Evolutionary conservation across 768 basidiomycete species (phyloP), one percentile per base, ranked within the genome.

Genomic region (Ramaria sp.): DNA sequence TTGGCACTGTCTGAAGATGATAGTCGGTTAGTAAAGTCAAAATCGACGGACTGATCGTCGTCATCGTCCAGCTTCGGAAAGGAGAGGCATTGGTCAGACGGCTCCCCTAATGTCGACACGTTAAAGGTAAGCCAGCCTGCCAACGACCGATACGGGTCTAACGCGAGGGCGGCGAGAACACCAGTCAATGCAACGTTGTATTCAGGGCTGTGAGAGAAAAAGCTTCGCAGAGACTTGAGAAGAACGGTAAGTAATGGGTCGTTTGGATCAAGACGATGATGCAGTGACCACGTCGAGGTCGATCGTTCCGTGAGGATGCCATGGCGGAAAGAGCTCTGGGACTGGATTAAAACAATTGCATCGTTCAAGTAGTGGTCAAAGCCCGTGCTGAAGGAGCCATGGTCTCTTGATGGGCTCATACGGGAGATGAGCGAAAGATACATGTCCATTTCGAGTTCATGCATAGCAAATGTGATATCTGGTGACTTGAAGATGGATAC

Each of bases 111-210:
- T 60, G 36, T 38, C 53, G 59, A 13, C 58, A 70, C 57, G 12
- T 74, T 75, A 63, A 88, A 88, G 1, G 89, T 83, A 44, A 96
- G 65, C 93, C 93, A 98, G 1, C 93, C 92, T 0, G 84, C 80
- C 24, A 96, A 71, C 1, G 88, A 89, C 6, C 93, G 78, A 63
- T 88, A 76, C 3, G 94, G 89, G 63, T 91, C 88, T n/a, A 83
- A 70, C 0, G 90, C 89, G 16, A 98, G 70, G 10, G 82, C 78
- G 3, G 88, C 82, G 32, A 96, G 69, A 3, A 84, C 79, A 20
- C 88, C 88, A 3, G 90, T 96, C 58, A 98, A 67, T 0, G 86
- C 85, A 51, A 98, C 79, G 64, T 98, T 98, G 66, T 78, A 81
- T 59, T 93, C 87, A 12, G 93, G 82, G 0, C 85, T 74, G 59